phyloP scores from a whole-genome alignment of 805 yeast species.

The Ogataea thermomethanolica region DNA sequence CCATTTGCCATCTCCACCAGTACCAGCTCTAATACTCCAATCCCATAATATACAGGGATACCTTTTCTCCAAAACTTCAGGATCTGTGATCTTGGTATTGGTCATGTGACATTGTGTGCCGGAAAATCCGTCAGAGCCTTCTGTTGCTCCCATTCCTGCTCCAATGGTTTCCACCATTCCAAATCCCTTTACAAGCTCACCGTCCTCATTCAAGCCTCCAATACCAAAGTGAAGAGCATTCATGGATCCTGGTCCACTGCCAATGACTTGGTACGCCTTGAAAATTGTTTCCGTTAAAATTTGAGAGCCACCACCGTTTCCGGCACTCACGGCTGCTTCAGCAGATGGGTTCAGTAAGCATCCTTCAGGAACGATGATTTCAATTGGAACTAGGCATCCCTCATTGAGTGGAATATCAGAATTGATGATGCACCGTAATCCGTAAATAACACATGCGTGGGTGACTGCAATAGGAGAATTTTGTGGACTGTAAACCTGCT shows the following conservation, averaged over 20 bases:
- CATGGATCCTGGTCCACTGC: constrained; percentile 90
- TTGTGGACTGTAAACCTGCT: constrained; percentile 49
- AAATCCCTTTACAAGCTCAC: constrained; percentile 36
- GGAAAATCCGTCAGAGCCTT: constrained; percentile 37
- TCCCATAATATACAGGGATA: constrained; percentile 49
- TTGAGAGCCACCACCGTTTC: constrained; percentile 77
- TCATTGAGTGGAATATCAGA: constrained; percentile 55
- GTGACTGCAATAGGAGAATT: constrained; percentile 56
- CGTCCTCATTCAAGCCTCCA: constrained; percentile 6
- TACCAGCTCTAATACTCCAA: constrained; percentile 41
- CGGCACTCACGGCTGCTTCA: constrained; percentile 43
- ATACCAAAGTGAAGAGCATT: constrained; percentile 81
- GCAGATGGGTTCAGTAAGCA: constrained; percentile 39
- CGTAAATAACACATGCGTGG: constrained; percentile 53
- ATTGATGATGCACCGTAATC: constrained; percentile 46
- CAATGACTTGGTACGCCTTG: constrained; percentile 76
- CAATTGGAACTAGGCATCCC: constrained; percentile 41
- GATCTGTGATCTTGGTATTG: constrained; percentile 44
- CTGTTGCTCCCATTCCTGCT: constrained; percentile 50
- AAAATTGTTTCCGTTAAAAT: constrained; percentile 81
- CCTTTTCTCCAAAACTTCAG: constrained; percentile 50
- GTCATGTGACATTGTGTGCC: constrained; percentile 46
- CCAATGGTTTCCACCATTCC: constrained; percentile 56
- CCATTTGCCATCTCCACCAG: constrained; percentile 50
- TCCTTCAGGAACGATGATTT: constrained; percentile 34